These are phyloP conservation scores for Chamaecyparis obtusa DNA, from an alignment of 75 land plant species.

Conservation along the genomic window DNA sequence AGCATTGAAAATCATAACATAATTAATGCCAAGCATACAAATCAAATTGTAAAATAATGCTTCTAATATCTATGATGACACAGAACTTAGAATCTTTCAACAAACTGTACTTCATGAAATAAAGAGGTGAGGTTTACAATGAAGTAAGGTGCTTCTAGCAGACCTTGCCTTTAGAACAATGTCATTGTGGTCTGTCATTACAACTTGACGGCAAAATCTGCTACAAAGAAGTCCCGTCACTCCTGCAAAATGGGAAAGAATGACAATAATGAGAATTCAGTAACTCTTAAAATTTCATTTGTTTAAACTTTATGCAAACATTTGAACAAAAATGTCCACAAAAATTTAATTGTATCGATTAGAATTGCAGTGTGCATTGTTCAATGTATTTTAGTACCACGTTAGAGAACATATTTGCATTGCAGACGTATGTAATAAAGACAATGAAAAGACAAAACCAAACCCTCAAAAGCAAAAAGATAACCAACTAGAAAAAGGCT, in stretches of 20 bases:
- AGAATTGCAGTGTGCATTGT: background rate
- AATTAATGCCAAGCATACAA: background rate
- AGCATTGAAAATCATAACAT: background rate
- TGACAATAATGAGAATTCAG: background rate
- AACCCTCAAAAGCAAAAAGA: background rate
- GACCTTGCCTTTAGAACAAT: conserved; percentile 88
- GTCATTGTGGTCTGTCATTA: conserved; percentile 89
- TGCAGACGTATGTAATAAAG: background rate
- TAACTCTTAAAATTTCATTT: background rate
- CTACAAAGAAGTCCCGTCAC: conserved; percentile 89
- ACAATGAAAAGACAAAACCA: background rate
- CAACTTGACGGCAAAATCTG: conserved; percentile 64
- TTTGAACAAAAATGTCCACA: background rate
- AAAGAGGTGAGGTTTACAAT: background rate
- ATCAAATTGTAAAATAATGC: background rate
- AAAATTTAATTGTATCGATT: background rate
- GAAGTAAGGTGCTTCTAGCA: background rate
- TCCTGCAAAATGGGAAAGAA: conserved; percentile 39
- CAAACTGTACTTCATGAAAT: background rate
- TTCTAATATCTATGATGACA: background rate
- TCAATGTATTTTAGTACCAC: background rate
- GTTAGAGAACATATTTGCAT: background rate
- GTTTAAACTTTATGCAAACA: background rate
- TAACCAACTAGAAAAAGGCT: background rate
- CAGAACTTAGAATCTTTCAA: background rate